Base-by-base conservation (phyloP, 2,329 filamentous ascomycete species). In the Beauveria rudraprayagi region DNA sequence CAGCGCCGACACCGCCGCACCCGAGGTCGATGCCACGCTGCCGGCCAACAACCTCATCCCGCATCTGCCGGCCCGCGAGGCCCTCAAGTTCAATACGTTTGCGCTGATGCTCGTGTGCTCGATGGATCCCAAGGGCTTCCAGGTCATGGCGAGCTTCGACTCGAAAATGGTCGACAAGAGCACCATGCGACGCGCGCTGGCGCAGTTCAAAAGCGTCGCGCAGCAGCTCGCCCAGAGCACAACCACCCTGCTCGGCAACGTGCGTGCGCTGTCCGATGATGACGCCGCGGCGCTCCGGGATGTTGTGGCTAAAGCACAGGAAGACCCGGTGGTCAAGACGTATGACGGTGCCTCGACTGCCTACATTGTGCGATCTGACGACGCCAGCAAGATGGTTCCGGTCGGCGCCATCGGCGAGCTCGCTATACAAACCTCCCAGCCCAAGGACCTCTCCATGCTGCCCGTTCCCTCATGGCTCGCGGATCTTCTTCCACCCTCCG, bases 101-200 rank as follows among this genome's bases (percentile, higher is more conserved):
- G 80, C 84, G 1, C 78, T 89, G 37, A 87, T 88, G 76, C 72
- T 88, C 22, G 85, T 87, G 47, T 88, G 85, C 69, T 84, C 81
- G 4, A 72, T 87, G 6, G 79, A 83, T 41, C 75, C 79, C 2
- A 75, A 77, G 63, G 79, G 81, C 1, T 82, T 88, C 67, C 70
- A 81, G 17, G 75, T 85, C 61, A 85, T 84, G 74, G 84, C 84
- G 0, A 86, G 85, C 66, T 87, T 87, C 66, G 85, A 89, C 67
- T 84, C 83, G 24, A 80, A 80, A n/a, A 78, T 80, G 0, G 79
- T 88, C 19, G 74, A 75, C 19, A 75, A 73, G 37, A 71, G 73
- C 26, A 76, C 79, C 19, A 82, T 86, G 72, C 73, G 85, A 66
- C 75, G 76, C 37, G 80, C 81, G 3, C 72, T 86, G 24, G 68